These are phyloP conservation scores for Suhomyces xylopsoci DNA, from an alignment of 805 yeast species.

Conservation along the genomic window DNA sequence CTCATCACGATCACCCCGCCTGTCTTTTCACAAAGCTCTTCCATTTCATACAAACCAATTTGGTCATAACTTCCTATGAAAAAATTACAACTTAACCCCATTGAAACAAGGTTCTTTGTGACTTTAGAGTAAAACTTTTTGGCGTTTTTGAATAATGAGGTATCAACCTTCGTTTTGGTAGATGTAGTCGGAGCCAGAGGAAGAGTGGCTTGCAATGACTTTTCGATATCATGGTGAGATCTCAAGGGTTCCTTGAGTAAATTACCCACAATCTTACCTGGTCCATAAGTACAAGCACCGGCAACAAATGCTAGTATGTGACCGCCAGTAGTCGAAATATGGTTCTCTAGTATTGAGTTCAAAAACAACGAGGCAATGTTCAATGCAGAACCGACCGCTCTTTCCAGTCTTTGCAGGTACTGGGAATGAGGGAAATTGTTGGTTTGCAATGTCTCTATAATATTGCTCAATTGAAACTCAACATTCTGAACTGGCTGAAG, in stretches of 20 bases:
- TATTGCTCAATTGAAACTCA: conserved; percentile 49
- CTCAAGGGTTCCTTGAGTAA: conserved; percentile 59
- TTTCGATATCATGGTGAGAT: conserved; percentile 60
- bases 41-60: conserved; percentile 67
- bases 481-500: conserved; percentile 47
- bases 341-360: conserved; percentile 37
- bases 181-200: conserved; percentile 32
- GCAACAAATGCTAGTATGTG: conserved; percentile 54
- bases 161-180: conserved; percentile 30
- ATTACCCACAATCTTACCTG: conserved; percentile 58
- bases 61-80: conserved; percentile 70
- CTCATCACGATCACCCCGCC: conserved; percentile 64
- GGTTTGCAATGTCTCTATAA: conserved; percentile 46
- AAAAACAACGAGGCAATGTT: conserved; percentile 42
- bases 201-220: conserved; percentile 34
- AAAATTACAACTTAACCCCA: conserved; percentile 55
- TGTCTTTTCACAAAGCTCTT: conserved; percentile 50
- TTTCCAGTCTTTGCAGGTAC: conserved; percentile 44
- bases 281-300: conserved; percentile 66
- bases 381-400: conserved; percentile 62
- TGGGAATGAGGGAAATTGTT: conserved; percentile 48
- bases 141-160: conserved; percentile 34
- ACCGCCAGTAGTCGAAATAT: conserved; percentile 47
- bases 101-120: conserved; percentile 44
- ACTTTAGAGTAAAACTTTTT: conserved; percentile 46